Evolutionary conservation across 2,329 filamentous ascomycete species (phyloP).

Genomic region (Beauveria australis): DNA sequence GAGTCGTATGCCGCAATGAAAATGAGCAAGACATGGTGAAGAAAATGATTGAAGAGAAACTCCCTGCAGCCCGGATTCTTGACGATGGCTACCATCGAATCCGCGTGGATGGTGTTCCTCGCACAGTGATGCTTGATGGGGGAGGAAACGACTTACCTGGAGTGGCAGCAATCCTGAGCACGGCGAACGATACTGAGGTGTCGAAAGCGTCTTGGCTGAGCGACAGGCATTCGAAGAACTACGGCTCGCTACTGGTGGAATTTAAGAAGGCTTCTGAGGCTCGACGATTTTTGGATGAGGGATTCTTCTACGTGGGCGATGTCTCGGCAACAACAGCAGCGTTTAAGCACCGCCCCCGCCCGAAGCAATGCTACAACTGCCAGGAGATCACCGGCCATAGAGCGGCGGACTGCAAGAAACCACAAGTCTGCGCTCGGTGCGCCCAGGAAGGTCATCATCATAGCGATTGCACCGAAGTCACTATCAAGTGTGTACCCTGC

Average conservation of each 20-base stretch:
- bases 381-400: conserved; percentile 17
- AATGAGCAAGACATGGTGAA: neutral
- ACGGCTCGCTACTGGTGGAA: conserved; percentile 10
- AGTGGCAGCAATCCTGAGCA: neutral
- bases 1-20: neutral
- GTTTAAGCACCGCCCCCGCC: conserved; percentile 17
- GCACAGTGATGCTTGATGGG: neutral
- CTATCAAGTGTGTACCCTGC: conserved; percentile 16
- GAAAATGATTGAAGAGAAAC: neutral
- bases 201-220: neutral
- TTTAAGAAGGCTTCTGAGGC: conserved; percentile 16
- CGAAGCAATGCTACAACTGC: conserved; percentile 16
- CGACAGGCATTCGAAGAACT: neutral
- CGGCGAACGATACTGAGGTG: neutral
- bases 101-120: neutral
- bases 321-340: conserved; percentile 14
- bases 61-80: neutral
- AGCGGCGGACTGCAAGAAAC: conserved; percentile 20
- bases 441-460: conserved; percentile 17
- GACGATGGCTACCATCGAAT: neutral
- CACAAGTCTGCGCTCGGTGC: conserved; percentile 14
- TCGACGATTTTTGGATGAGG: conserved; percentile 14
- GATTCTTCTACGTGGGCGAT: conserved; percentile 17
- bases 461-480: conserved; percentile 12
- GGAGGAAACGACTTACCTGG: neutral